Percentiles rank a stretch among this genome's conserved stretches.
Evolutionary conservation across 768 basidiomycete genomes (phyloP).

Genomic region (Paxillus involutus): DNA sequence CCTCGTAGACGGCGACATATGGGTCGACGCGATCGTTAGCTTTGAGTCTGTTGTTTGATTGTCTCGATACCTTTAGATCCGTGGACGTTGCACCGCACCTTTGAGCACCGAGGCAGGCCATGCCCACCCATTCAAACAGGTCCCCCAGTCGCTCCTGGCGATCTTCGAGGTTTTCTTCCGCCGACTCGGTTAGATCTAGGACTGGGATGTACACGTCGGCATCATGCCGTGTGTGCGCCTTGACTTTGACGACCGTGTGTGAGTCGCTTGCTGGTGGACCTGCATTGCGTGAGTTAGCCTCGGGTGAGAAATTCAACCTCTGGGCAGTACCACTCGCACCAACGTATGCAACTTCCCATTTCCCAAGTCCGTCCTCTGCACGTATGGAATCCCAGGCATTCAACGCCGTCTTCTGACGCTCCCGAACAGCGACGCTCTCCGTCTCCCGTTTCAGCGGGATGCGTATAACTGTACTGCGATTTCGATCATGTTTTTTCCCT

Average conservation of each 20-base stretch:
- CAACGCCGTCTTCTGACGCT: slow-evolving; percentile 41
- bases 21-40: slow-evolving; percentile 68
- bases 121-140: slow-evolving; percentile 74
- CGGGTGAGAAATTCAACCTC: background rate
- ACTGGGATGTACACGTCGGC: slow-evolving; percentile 44
- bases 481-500: slow-evolving; percentile 4
- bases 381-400: slow-evolving; percentile 51
- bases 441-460: slow-evolving; percentile 42
- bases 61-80: background rate
- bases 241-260: slow-evolving; percentile 12
- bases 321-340: slow-evolving; percentile 17
- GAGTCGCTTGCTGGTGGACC: background rate
- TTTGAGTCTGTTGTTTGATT: slow-evolving; percentile 41
- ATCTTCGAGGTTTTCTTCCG: slow-evolving; percentile 44
- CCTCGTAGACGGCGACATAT: slow-evolving; percentile 65
- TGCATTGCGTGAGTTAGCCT: background rate
- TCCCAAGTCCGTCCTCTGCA: slow-evolving; percentile 25
- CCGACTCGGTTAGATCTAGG: slow-evolving; percentile 24
- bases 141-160: slow-evolving; percentile 44
- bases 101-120: slow-evolving; percentile 66
- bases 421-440: slow-evolving; percentile 36
- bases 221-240: slow-evolving; percentile 22
- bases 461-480: slow-evolving; percentile 42
- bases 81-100: slow-evolving; percentile 40
- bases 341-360: slow-evolving; percentile 48